Evolutionary conservation across 2,329 filamentous ascomycete genomes (phyloP).

Genomic region (Calonectria hawksworthii): DNA sequence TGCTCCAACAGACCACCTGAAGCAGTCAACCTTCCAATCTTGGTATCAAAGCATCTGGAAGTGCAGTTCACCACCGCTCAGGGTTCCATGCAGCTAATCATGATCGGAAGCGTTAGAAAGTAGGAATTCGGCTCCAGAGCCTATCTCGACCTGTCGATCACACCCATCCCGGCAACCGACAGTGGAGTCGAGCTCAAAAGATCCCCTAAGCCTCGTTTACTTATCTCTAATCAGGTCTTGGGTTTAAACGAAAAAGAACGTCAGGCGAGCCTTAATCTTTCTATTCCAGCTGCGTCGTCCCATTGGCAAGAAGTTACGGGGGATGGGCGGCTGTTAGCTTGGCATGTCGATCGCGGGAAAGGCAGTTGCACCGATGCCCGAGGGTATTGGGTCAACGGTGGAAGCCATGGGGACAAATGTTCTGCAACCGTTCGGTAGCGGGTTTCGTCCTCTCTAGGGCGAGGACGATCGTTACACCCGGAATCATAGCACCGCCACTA

Average conservation of each 20-base stretch:
- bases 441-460: not conserved
- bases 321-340: not conserved
- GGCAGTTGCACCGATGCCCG: slow-evolving; percentile 2
- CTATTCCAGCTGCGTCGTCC: not conserved
- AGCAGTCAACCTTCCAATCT: slow-evolving; percentile 22
- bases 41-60: slow-evolving; percentile 12
- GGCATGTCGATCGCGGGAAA: slow-evolving; percentile 8
- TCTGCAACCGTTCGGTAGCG: not conserved
- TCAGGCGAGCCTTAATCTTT: not conserved
- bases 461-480: slow-evolving; percentile 3
- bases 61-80: slow-evolving; percentile 16
- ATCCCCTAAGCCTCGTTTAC: slow-evolving; percentile 18
- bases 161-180: slow-evolving; percentile 24
- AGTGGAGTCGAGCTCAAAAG: slow-evolving; percentile 25
- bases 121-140: slow-evolving; percentile 18
- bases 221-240: slow-evolving; percentile 18
- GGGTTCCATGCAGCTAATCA: slow-evolving; percentile 26
- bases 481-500: slow-evolving; percentile 2
- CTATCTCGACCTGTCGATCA: slow-evolving; percentile 30
- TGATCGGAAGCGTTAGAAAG: slow-evolving; percentile 16
- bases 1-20: slow-evolving; percentile 4
- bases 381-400: not conserved
- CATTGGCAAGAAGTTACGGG: not conserved
- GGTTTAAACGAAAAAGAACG: not conserved
- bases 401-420: not conserved